phyloP scores from a whole-genome alignment of 1,284 basidiomycete species.

The Coriolopsis trogii region DNA sequence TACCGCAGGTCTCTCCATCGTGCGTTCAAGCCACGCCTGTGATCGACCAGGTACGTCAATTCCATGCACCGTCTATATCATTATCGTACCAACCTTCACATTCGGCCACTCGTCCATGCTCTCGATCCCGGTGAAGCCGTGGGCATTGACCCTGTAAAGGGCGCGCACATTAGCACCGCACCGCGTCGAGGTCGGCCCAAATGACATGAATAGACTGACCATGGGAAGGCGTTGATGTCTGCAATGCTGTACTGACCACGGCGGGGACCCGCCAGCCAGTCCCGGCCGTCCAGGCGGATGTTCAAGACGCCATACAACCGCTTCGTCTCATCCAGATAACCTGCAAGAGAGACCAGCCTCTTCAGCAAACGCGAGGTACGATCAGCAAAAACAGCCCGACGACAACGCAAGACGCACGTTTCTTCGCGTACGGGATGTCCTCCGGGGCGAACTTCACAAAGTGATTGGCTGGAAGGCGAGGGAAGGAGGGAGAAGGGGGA shows the following conservation, averaged over 20 bases:
- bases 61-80: background rate
- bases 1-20: constrained; percentile 43
- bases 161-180: background rate
- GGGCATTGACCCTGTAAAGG: constrained; percentile 41
- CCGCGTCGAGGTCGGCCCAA: background rate
- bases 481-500: background rate
- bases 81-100: constrained; percentile 33
- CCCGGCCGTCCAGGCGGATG: constrained; percentile 58
- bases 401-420: constrained; percentile 50
- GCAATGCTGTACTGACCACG: constrained; percentile 69
- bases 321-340: constrained; percentile 76
- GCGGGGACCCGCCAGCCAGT: constrained; percentile 71
- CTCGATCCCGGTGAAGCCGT: constrained; percentile 50
- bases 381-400: too few relatives aligned
- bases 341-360: constrained; percentile 31
- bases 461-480: constrained; percentile 46
- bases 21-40: constrained; percentile 54
- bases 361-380: background rate
- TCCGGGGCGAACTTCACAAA: constrained; percentile 57
- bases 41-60: background rate
- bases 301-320: constrained; percentile 78
- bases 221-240: constrained; percentile 62
- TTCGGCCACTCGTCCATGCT: constrained; percentile 48
- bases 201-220: constrained; percentile 33
- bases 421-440: constrained; percentile 66